A percentile compares a stretch with the other conserved stretches of the same genome.
phyloP scores from a whole-genome alignment of 1,139 yeast species.

The Taphrina flavorubra region DNA sequence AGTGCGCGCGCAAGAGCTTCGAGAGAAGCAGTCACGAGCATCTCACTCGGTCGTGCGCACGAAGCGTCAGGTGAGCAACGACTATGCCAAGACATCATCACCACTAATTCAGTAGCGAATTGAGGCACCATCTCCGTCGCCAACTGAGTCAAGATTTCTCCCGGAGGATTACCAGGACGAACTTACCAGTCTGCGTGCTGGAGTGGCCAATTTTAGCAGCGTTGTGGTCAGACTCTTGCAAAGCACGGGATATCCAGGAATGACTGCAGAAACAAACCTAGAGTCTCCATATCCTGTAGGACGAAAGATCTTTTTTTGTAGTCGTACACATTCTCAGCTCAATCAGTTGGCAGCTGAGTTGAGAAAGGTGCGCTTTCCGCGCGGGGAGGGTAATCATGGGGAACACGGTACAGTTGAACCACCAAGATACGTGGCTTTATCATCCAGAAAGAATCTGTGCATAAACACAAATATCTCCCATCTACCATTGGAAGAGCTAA shows the following conservation, averaged over 20 bases:
- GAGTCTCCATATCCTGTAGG: neutral
- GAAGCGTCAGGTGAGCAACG: neutral
- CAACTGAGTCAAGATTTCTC: neutral
- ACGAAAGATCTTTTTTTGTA: slow-evolving; percentile 63
- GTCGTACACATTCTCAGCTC: slow-evolving; percentile 91
- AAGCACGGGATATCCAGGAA: slow-evolving; percentile 2
- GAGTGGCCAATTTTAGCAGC: neutral
- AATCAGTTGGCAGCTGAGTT: slow-evolving; percentile 81
- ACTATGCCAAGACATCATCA: no score
- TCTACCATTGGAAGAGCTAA: slow-evolving; percentile 60
- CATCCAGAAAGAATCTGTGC: slow-evolving; percentile 86
- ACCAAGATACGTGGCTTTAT: slow-evolving; percentile 61
- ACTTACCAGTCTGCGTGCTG: neutral
- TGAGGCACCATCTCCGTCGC: no score
- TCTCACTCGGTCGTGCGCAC: neutral
- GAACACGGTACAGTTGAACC: slow-evolving; percentile 48
- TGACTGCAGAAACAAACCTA: neutral
- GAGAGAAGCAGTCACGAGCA: neutral
- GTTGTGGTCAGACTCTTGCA: slow-evolving; percentile 5
- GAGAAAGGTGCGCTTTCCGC: slow-evolving; percentile 65
- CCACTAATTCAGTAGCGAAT: no score
- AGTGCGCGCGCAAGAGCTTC: slow-evolving; percentile 45
- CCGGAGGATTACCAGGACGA: neutral
- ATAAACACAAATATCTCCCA: slow-evolving; percentile 67
- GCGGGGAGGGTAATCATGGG: slow-evolving; percentile 55